Evolutionary conservation across 768 basidiomycete species (phyloP).

Genomic region (Lyophyllum decastes): DNA sequence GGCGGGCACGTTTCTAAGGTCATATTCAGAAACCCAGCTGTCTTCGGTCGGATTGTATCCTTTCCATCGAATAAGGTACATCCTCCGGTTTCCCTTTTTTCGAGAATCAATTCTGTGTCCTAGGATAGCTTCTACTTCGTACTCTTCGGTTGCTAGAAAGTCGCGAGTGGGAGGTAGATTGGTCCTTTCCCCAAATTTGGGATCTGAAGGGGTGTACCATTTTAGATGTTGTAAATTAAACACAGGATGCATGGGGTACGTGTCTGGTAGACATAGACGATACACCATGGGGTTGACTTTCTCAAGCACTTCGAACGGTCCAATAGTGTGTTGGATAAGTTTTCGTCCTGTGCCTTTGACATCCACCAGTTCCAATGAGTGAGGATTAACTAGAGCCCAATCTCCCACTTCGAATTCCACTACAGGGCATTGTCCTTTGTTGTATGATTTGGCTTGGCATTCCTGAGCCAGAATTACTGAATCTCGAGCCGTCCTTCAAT

Average conservation of each 20-base stretch:
- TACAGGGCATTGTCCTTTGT: no score
- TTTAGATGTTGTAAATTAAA: slow-evolving; percentile 21
- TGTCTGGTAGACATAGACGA: slow-evolving; percentile 14
- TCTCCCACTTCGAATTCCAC: no score
- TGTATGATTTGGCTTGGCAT: no score
- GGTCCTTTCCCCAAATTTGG: slow-evolving; percentile 10
- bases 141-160: no score
- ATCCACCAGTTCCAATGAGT: no score
- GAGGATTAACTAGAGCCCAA: no score
- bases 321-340: no score
- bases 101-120: slow-evolving; percentile 15
- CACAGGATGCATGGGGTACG: slow-evolving; percentile 21
- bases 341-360: no score
- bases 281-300: slow-evolving; percentile 26
- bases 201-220: background rate
- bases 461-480: no score
- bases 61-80: slow-evolving; percentile 21
- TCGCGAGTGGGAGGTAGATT: background rate
- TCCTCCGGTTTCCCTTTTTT: slow-evolving; percentile 11
- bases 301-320: no score
- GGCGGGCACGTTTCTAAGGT: slow-evolving; percentile 21
- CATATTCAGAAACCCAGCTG: slow-evolving; percentile 22
- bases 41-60: slow-evolving; percentile 23
- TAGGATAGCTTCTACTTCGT: no score
- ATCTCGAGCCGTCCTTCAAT: no score